Evolutionary conservation across 345 rosid genomes (phyloP), one percentile per base, ranked within the genome.

Genomic region (Heritiera littoralis): DNA sequence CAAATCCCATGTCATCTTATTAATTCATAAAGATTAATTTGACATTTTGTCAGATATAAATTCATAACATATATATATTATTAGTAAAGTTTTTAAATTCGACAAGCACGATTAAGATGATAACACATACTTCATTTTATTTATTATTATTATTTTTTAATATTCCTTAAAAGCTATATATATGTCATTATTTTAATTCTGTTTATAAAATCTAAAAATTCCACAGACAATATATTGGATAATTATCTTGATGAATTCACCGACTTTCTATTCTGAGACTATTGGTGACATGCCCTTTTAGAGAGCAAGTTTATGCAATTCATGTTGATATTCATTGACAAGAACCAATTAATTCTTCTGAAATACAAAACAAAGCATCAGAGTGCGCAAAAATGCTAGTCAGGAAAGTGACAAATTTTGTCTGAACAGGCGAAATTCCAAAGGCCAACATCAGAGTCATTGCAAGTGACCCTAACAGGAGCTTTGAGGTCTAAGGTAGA

Each of bases 391-490:
- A 55, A 55, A 56, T 56, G 23, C 9, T 6, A 18, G 60, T 56
- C 23, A 6, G 28, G 23, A 56, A 56, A 60, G 15, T 63, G 40
- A 63, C 30, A n/a, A 61, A 46, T 17, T 74, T 61, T 15, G 11
- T 41, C n/a, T 72, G 18, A 70, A 28, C 87, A 92, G 95, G 94
- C 94, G 75, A 88, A 80, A 2, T 94, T 92, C 81, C 82, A 87
- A 52, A 87, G 89, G 85, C 93, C 90, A 5, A 85, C 93, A 28
- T 78, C 93, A 76, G 90, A 93, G 46, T 72, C 85, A 56, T 77
- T 95, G 77, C 92, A 89, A 82, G 90, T 90, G 63, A 72, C 87
- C 38, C 72, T 94, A 8, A 82, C 88, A 2, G 94, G 96, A 81
- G 79, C 92, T 0, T 65, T 91, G 74, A 86, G 94, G 75, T 77